Conservation (phyloP, 352 stramenopile genomes). For the Phytophthora hybrid region DNA sequence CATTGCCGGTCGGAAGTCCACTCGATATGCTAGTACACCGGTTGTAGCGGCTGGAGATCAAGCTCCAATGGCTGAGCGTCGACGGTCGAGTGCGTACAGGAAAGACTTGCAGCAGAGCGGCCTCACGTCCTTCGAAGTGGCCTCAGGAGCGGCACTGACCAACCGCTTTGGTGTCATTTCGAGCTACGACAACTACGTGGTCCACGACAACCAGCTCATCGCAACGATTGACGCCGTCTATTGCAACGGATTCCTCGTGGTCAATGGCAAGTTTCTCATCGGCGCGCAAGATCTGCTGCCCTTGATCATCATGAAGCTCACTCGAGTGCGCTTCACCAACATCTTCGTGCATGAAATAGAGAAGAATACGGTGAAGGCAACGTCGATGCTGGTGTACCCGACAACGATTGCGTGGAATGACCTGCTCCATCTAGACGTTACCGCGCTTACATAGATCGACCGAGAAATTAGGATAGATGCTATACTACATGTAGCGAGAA, state of each 20-base stretch:
- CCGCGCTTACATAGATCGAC: neutral
- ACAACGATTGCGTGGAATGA: neutral
- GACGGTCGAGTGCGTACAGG: neutral
- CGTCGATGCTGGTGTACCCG: neutral
- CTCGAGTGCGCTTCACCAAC: constrained; percentile 3
- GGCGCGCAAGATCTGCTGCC: neutral
- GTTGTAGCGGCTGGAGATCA: neutral
- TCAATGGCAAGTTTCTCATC: neutral
- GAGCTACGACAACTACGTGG: neutral
- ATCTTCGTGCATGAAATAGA: constrained; percentile 1
- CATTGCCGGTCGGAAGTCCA: neutral
- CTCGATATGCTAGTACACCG: neutral
- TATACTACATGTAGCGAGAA: too few relatives aligned
- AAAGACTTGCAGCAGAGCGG: neutral
- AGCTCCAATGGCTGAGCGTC: neutral
- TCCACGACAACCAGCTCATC: neutral
- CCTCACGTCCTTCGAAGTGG: neutral
- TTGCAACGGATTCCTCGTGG: neutral
- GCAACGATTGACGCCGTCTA: neutral
- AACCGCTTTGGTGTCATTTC: neutral
- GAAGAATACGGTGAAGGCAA: neutral
- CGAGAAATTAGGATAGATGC: too few relatives aligned
- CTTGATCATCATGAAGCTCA: neutral
- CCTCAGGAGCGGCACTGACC: neutral
- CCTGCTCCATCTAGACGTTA: neutral